Evolutionary conservation across 2,329 filamentous ascomycete species (phyloP), one percentile per base, ranked within the genome.

Genomic region (Phialophora macrospora): DNA sequence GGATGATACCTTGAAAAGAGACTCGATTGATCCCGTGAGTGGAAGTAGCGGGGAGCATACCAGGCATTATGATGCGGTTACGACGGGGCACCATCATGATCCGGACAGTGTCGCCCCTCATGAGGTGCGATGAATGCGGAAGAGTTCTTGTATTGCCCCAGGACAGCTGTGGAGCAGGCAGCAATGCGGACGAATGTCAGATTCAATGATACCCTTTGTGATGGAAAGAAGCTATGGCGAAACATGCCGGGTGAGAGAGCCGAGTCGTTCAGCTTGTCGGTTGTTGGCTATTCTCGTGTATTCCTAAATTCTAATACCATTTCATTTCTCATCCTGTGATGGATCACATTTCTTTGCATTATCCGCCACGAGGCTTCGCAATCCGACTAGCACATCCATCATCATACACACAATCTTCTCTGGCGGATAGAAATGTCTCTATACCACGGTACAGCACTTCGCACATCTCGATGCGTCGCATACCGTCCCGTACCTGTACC

Each of bases 31-130:
- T 11, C 63, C 44, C 6, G 61, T 24, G 6, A 49, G 24, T n/a
- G 59, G 48, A 20, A 30, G 30, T 9, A 48, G 28, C 5, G 60
- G 60, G 8, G 60, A 55, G 7, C 67, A 69, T 62, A 57, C 62
- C 20, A 52, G 22, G 30, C 46, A 26, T 34, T 57, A 70, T 34
- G 66, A 68, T 49, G 44, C 61, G 0, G 65, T 62, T 17, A 70
- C 68, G 20, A 46, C 56, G 14, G 64, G 64, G 11, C 67, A 66
- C 60, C 67, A 66, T 28, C 52, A 41, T 49, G 55, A 63, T 57
- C 66, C 65, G 38, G 68, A 70, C 38, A 54, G 26, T 32, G 63
- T 70, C 3, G 68, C 65, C 32, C 68, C 68, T 9, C 59, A 68
- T 30, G 68, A 70, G 46, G 12, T 57, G 11, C 56, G 68, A 55